Percentiles rank a stretch among this genome's conserved stretches.
These are phyloP conservation scores for Citrullus colocynthis DNA, from an alignment of 306 rosid genomes.

Conservation along the genomic window DNA sequence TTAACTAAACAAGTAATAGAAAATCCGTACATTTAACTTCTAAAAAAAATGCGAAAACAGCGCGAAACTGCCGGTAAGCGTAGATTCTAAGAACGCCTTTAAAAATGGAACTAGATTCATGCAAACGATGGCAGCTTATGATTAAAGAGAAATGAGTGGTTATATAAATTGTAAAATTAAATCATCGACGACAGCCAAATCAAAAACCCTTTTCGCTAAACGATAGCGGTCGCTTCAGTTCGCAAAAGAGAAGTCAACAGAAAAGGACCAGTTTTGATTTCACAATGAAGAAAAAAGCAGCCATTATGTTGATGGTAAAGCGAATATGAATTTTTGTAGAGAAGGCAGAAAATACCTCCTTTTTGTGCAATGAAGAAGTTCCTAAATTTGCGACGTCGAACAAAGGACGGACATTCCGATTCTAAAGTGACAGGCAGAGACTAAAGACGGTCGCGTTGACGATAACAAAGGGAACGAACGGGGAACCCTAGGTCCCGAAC, in stretches of 20 bases:
- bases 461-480: slow-evolving; percentile 4
- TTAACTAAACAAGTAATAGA: background rate
- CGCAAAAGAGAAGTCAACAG: background rate
- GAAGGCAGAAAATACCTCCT: background rate
- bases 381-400: background rate
- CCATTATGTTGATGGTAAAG: background rate
- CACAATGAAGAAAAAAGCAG: background rate
- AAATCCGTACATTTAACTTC: background rate
- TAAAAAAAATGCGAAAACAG: background rate
- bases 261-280: background rate
- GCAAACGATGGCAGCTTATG: background rate
- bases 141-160: background rate
- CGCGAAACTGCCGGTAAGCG: background rate
- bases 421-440: background rate
- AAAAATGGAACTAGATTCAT: background rate
- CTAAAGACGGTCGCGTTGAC: background rate
- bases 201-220: background rate
- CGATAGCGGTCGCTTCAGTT: background rate
- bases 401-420: background rate
- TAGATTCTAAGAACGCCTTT: background rate
- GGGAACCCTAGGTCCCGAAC: slow-evolving; percentile 6
- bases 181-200: background rate
- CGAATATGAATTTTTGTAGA: background rate
- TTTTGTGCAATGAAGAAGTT: background rate
- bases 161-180: background rate